Evolutionary conservation across 495 filamentous ascomycete genomes (phyloP), one percentile per base, ranked within the genome.

Genomic region (Podospora comata): DNA sequence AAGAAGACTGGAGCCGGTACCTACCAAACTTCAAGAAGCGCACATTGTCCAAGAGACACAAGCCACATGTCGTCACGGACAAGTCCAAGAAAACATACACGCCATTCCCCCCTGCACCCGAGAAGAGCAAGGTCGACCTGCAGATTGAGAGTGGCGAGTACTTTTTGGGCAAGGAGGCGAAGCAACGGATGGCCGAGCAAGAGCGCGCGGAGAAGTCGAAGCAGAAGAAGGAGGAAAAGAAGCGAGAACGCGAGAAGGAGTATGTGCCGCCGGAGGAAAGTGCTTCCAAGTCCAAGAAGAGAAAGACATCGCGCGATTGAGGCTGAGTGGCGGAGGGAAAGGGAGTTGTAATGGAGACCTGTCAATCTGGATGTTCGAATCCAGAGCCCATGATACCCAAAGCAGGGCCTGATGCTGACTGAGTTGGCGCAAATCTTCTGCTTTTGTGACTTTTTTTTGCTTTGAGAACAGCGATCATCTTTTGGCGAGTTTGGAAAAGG

Each of bases 121-220:
- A 86, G 75, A 85, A 83, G 85, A 97, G 93, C 86, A 99, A 98
- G 87, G 86, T 99, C 68, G 95, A 99, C 79, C 80, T 95, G 77
- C 94, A 98, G 85, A 95, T 98, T 81, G 95, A 99, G 86, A 93
- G 87, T 72, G 96, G 96, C 76, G 95, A 98, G 82, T 98, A 95
- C 81, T 97, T 98, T 81, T 80, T 98, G 75, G 87, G 88, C 65
- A 96, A 96, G 84, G 88, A 95, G 74, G 93, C 91, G 61, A 96
- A 93, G 84, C 92, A 96, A 70, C 85, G 94, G 62, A 91, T 86
- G 65, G 88, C 83, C 64, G 89, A 90, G 79, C 91, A 94, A 71
- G 89, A 91, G 72, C 82, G 91, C 64, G 85, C 92, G 72, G 92
- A 94, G 80, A 87, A 88, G 74, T 90, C 94, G 81, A 89, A 88